Percentiles rank a stretch among this genome's conserved stretches.
Evolutionary conservation across 2,329 filamentous ascomycete species (phyloP).

Genomic region (Fulvia fulva): DNA sequence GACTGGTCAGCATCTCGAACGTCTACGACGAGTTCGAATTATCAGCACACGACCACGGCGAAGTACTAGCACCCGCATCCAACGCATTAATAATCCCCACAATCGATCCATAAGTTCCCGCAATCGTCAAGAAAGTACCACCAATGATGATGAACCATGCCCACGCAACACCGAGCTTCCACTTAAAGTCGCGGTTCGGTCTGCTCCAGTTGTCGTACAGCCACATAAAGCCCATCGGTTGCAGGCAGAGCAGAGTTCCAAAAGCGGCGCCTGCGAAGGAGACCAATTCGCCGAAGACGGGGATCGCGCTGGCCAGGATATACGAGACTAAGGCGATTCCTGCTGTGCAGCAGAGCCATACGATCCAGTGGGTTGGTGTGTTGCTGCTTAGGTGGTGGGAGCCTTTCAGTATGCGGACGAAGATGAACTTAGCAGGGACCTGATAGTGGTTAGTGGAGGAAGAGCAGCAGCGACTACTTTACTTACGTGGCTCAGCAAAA

Average conservation of each 20-base stretch:
- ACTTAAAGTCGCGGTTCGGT: neutral
- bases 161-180: slow-evolving; percentile 3
- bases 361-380: slow-evolving; percentile 15
- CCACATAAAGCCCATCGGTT: slow-evolving; percentile 11
- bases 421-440: slow-evolving; percentile 21
- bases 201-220: slow-evolving; percentile 5
- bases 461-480: neutral
- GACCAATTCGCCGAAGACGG: slow-evolving; percentile 16
- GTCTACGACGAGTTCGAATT: neutral
- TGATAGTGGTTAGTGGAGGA: slow-evolving; percentile 21
- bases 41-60: slow-evolving; percentile 16
- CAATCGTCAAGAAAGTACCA: slow-evolving; percentile 44
- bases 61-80: slow-evolving; percentile 10
- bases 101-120: slow-evolving; percentile 38
- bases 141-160: slow-evolving; percentile 27
- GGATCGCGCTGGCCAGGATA: slow-evolving; percentile 16
- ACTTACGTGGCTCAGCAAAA: slow-evolving; percentile 25
- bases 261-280: slow-evolving; percentile 12
- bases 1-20: neutral
- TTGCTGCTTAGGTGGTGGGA: slow-evolving; percentile 18
- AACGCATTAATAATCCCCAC: slow-evolving; percentile 17
- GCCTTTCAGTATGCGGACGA: slow-evolving; percentile 19
- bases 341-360: slow-evolving; percentile 15
- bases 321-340: slow-evolving; percentile 10
- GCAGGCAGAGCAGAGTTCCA: slow-evolving; percentile 11